These are phyloP conservation scores for Sonneratia caseolaris DNA, from an alignment of 345 rosid species.

Conservation along the genomic window DNA sequence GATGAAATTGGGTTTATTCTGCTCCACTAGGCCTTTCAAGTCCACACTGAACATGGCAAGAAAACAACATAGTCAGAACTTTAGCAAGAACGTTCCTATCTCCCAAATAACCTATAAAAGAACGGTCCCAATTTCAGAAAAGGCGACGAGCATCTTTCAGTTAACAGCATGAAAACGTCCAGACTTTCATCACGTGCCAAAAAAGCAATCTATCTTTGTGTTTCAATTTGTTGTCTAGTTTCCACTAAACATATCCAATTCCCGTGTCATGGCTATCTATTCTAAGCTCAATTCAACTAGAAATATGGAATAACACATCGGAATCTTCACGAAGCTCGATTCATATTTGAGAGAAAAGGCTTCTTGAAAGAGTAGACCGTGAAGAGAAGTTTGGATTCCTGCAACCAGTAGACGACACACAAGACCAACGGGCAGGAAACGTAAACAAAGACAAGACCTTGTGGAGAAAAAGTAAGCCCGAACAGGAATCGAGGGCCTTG, in stretches of 20 bases:
- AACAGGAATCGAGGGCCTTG: slow-evolving; percentile 64
- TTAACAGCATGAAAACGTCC: too few species aligned
- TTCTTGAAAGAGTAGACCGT: too few species aligned
- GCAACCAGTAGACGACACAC: too few species aligned
- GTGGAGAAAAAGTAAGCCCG: slow-evolving; percentile 86
- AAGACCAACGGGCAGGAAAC: neutral
- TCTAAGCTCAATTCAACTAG: too few species aligned
- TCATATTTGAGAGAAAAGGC: neutral
- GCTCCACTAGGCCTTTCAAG: slow-evolving; percentile 75
- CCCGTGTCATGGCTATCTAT: too few species aligned
- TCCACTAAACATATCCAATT: neutral
- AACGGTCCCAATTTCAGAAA: too few species aligned
- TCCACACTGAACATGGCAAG: slow-evolving; percentile 47
- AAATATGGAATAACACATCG: neutral
- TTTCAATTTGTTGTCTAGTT: neutral
- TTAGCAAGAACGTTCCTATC: neutral
- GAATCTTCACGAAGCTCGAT: neutral
- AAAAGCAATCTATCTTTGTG: neutral
- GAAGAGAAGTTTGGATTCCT: too few species aligned
- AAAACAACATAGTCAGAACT: neutral
- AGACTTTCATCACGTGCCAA: neutral
- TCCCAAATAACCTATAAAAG: neutral
- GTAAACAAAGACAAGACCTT: slow-evolving; percentile 29
- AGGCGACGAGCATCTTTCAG: too few species aligned
- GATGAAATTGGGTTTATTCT: slow-evolving; percentile 69